Base-by-base conservation (phyloP, 2,329 filamentous ascomycete species). In the Ophiostoma fasciatum region DNA sequence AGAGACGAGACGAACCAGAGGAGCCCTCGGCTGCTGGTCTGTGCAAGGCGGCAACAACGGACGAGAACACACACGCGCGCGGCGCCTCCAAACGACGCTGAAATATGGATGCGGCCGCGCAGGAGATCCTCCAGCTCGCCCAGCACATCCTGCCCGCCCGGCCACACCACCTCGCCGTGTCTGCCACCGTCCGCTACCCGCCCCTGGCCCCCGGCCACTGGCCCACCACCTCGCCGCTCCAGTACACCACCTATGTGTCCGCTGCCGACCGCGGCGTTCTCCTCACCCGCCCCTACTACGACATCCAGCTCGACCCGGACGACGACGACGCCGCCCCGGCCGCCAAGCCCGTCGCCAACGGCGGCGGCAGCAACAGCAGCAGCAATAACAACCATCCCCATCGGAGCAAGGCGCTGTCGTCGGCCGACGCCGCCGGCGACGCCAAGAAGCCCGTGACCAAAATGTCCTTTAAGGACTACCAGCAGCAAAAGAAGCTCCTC, bases 231-330 rank as follows among this genome's bases (percentile, higher is more conserved):
- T 48, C 47, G 10, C 61, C 58, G 17, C 57, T 74, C 7, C 68
- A 74, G 48, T 74, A 73, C 54, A 63, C 62, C 45, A 74, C 70
- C 18, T 64, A 69, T 40, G 50, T 73, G 33, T 69, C 66, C 41
- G 66, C 71, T 46, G 66, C 64, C 40, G 68, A 74, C 45, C 68
- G 70, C 47, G 70, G 70, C 42, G 55, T 71, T 29, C 61, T 74
- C 43, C 51, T 71, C 40, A 73, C 70, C 15, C 60, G 68, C 41
- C 60, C 68, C 31, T 66, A 68, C 48, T 72, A 68, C 55, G 64
- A 71, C 38, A 69, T 74, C 50, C 61, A 64, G 49, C 63, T 70
- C 46, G 66, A 70, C 41, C 57, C 61, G 17, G 56, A 40, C 26
- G 33, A 36, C 15, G 28, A 26, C 13, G n/a, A n/a, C n/a, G n/a